These are phyloP conservation scores for Plectosphaerella sp. DNA, from an alignment of 2,329 filamentous ascomycete genomes.

Conservation along the genomic window DNA sequence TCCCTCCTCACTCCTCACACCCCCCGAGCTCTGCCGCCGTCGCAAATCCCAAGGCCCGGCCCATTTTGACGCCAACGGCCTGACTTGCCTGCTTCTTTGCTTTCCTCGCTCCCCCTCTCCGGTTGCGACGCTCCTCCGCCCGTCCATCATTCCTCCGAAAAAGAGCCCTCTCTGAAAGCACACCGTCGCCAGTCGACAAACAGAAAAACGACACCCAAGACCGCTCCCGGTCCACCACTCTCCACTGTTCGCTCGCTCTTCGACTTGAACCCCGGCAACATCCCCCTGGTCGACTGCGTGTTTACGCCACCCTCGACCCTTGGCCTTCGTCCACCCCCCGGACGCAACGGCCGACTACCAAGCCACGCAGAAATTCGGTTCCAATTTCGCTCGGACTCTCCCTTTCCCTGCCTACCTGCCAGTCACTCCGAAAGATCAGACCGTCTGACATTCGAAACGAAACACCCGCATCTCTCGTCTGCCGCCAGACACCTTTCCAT, in stretches of 20 bases:
- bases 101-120: no score
- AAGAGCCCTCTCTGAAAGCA: not conserved
- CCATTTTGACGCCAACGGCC: no score
- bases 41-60: no score
- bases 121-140: not conserved
- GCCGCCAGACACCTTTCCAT: not conserved
- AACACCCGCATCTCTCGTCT: not conserved
- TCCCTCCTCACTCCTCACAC: no score
- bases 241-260: not conserved
- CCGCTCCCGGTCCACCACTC: not conserved
- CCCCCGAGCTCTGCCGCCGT: no score
- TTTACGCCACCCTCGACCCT: slow-evolving; percentile 4
- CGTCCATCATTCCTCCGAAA: not conserved
- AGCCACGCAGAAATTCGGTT: slow-evolving; percentile 3
- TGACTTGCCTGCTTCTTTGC: no score
- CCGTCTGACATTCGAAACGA: slow-evolving; percentile 4
- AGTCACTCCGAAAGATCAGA: not conserved
- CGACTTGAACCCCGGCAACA: not conserved
- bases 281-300: not conserved
- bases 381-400: slow-evolving; percentile 4
- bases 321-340: not conserved
- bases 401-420: not conserved
- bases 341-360: not conserved
- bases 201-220: not conserved
- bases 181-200: not conserved